Evolutionary conservation across 2,329 filamentous ascomycete species (phyloP), one percentile per base, ranked within the genome.

Genomic region (Zymoseptoria tritici): DNA sequence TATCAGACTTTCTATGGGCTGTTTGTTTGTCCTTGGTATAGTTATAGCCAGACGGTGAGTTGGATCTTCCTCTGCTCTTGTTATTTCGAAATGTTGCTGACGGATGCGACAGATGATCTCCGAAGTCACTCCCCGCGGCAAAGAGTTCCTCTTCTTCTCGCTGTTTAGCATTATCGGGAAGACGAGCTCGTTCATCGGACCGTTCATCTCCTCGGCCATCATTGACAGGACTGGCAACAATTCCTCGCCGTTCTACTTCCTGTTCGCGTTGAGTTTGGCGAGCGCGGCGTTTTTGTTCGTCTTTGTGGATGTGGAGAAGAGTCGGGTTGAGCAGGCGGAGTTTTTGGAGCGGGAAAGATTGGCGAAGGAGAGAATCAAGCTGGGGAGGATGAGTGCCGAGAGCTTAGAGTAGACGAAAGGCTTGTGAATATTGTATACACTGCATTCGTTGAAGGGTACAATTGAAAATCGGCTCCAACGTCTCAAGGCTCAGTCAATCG

Each of bases 101-200:
- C 42, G 11, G 54, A 53, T 49, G 26, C 52, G 29, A 50, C 55
- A 68, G 66, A 85, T 89, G 81, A 89, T 89, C 64, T 84, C 81
- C 2, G 86, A 87, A 65, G 84, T 89, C 2, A 87, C 85, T 0
- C 86, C 86, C 0, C 78, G 83, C 5, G 85, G 85, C 46, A 84
- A 87, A 67, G 86, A 88, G 64, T 88, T 87, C 66, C 74, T 89
- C 9, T 89, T 89, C 77, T 89, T 89, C 78, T 82, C 79, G 53
- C 72, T 89, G 1, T 88, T 88, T 73, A 85, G 81, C 62, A 86
- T 88, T 66, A 81, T 88, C 26, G 85, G 85, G 52, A 89, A 89
- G 73, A 85, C 85, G 0, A 85, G 81, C 7, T 83, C 81, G 0
- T 88, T 88, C 65, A 87, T 89, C 58, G 86, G 86, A 0, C 86